Evolutionary conservation across 176 grass and related monocot species (phyloP), one percentile per base, ranked within the genome.

Genomic region (Pontederia crassipes): DNA sequence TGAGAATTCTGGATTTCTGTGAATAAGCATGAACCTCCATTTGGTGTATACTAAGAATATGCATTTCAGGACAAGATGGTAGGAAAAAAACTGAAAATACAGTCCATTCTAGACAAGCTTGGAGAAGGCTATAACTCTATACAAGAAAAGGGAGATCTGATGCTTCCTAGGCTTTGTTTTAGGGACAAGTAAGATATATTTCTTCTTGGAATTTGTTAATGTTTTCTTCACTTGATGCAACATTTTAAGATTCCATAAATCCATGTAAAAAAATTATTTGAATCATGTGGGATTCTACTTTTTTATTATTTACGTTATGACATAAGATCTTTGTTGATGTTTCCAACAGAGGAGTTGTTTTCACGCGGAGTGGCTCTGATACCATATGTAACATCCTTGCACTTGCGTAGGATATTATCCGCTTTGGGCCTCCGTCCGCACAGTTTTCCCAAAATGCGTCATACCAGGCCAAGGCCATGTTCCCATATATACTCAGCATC

Each of bases 51-150:
- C 32, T 40, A 40, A 40, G 32, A 40, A 7, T 11, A 45, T 26
- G 29, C 29, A 62, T 20, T 75, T 50, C 70, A 97, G 92, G 87
- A 79, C 74, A 91, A 49, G 48, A 66, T 91, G 87, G 78, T 63
- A 71, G 82, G 49, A 77, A 88, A 82, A 80, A 76, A 68, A 20
- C 68, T 97, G 46, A 70, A 57, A 59, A 18, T 88, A 69, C 64
- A 68, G 69, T 70, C 60, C 54, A 28, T 97, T 48, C 54, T 80
- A 70, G 65, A 77, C 35, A 61, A 89, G 52, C 76, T 97, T 66
- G 57, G 17, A 24, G 72, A 69, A 57, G 62, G 72, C 57, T 86
- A 89, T 65, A 20, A 73, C 12, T 4, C 14, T 57, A 70, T n/a
- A 10, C 75, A 64, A 64, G 64, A 82, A 71, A 75, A 75, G 57